phyloP scores from a whole-genome alignment of 345 rosid species.

The Hibiscus trionum region DNA sequence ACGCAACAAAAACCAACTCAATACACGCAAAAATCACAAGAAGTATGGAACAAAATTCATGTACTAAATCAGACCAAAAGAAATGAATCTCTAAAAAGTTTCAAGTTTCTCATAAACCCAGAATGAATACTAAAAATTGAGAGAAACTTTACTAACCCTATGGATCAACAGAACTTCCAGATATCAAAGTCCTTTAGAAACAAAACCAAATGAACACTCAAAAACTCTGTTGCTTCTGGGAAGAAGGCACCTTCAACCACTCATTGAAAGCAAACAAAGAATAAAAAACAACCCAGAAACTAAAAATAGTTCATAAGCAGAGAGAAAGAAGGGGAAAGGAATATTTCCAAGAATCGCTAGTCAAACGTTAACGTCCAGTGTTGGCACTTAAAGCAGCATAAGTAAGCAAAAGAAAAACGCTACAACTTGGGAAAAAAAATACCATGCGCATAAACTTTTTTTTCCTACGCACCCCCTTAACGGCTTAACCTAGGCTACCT shows the following conservation, averaged over 20 bases:
- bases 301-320: neutral
- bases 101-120: constrained; percentile 2
- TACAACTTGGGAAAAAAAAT: neutral
- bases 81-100: neutral
- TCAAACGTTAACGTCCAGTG: constrained; percentile 22
- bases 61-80: too few relatives aligned
- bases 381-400: constrained; percentile 20
- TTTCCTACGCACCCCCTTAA: constrained; percentile 25
- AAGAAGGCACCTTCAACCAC: neutral
- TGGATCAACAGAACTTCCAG: constrained; percentile 3
- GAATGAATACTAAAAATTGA: neutral
- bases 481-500: neutral
- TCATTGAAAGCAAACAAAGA: neutral
- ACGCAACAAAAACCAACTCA: neutral
- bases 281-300: constrained; percentile 2
- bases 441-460: constrained; percentile 15
- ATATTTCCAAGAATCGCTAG: constrained; percentile 10
- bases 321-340: neutral
- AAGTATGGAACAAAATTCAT: neutral
- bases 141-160: constrained; percentile 16
- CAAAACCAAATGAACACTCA: neutral
- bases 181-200: neutral
- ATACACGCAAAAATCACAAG: too few relatives aligned
- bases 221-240: neutral
- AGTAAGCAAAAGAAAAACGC: neutral